Conservation (phyloP, 2,329 filamentous ascomycete species). For the Paramyrothecium sp. region DNA sequence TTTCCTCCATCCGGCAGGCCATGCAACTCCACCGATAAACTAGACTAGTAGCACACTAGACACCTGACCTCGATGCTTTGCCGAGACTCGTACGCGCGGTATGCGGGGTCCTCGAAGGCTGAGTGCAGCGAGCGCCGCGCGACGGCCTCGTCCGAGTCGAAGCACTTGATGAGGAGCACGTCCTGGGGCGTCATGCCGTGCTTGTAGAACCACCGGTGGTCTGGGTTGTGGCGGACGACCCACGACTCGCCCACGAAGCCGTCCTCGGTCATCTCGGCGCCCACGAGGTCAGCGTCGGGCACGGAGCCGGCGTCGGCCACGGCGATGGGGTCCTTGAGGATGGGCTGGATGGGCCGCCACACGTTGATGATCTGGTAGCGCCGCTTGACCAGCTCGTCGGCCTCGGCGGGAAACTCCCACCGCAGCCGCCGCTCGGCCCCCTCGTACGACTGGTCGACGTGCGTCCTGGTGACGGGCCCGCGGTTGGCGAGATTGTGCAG, state of each 20-base stretch:
- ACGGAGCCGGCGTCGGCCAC: slow-evolving; percentile 51
- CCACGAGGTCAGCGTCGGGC: slow-evolving; percentile 48
- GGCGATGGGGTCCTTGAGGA: slow-evolving; percentile 45
- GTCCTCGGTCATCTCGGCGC: slow-evolving; percentile 48
- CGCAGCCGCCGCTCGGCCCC: slow-evolving; percentile 30
- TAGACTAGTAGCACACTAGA: slow-evolving; percentile 56
- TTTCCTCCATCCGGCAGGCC: neutral
- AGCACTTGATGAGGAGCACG: slow-evolving; percentile 60
- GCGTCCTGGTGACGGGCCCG: slow-evolving; percentile 34
- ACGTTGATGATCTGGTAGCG: slow-evolving; percentile 56
- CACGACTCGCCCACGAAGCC: slow-evolving; percentile 48
- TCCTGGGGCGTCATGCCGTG: slow-evolving; percentile 49
- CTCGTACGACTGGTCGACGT: slow-evolving; percentile 55
- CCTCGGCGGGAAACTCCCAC: slow-evolving; percentile 43
- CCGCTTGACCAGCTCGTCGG: slow-evolving; percentile 28
- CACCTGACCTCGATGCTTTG: slow-evolving; percentile 66
- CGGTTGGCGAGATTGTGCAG: slow-evolving; percentile 57
- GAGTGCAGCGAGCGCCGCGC: slow-evolving; percentile 52
- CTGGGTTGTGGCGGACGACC: slow-evolving; percentile 35
- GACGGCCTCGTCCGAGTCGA: slow-evolving; percentile 58
- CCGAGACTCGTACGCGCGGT: slow-evolving; percentile 54
- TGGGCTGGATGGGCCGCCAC: slow-evolving; percentile 35
- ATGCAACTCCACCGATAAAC: neutral
- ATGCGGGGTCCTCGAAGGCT: slow-evolving; percentile 48
- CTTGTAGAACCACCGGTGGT: slow-evolving; percentile 53